Conservation (phyloP, 192 early-diverging fungal genomes). For the Kappamyces sp. region DNA sequence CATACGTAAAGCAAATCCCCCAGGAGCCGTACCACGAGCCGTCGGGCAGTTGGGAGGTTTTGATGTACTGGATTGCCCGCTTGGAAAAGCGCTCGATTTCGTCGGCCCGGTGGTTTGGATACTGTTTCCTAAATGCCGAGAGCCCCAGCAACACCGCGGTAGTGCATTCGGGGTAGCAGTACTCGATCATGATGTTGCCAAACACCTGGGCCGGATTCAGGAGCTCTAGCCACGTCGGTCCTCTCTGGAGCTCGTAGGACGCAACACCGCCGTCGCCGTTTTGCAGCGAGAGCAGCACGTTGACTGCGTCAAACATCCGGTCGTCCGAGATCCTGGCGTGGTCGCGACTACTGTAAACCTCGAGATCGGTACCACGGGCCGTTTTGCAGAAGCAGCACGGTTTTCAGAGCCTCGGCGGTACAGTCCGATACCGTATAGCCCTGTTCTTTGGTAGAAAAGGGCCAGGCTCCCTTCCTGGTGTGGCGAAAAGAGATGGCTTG, state of each 20-base stretch:
- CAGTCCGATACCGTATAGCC: conserved; percentile 94
- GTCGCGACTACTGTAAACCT: conserved; percentile 23
- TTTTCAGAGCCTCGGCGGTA: conserved; percentile 87
- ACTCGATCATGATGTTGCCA: conserved; percentile 96
- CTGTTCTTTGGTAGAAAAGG: conserved; percentile 90
- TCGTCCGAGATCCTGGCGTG: conserved; percentile 58
- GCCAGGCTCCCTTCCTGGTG: conserved; percentile 87
- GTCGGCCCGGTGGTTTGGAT: conserved; percentile 72
- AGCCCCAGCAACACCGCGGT: conserved; percentile 87
- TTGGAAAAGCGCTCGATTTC: conserved; percentile 66
- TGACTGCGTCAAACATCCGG: conserved; percentile 79
- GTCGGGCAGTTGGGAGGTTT: conserved; percentile 64
- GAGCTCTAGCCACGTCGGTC: conserved; percentile 70
- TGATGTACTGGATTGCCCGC: conserved; percentile 72
- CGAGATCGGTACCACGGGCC: conserved; percentile 30
- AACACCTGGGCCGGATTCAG: conserved; percentile 98
- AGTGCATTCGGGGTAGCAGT: conserved; percentile 95
- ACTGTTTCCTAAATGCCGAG: conserved; percentile 63
- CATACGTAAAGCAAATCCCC: conserved; percentile 98
- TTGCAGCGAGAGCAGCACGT: conserved; percentile 89
- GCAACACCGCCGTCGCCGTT: conserved; percentile 90
- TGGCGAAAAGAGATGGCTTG: conserved; percentile 73
- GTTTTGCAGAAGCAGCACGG: conserved; percentile 68
- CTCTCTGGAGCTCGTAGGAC: conserved; percentile 81
- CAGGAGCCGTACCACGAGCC: conserved; percentile 94